Evolutionary conservation across 345 rosid species (phyloP), one percentile per base, ranked within the genome.

Genomic region (Hypericum androsaemum): DNA sequence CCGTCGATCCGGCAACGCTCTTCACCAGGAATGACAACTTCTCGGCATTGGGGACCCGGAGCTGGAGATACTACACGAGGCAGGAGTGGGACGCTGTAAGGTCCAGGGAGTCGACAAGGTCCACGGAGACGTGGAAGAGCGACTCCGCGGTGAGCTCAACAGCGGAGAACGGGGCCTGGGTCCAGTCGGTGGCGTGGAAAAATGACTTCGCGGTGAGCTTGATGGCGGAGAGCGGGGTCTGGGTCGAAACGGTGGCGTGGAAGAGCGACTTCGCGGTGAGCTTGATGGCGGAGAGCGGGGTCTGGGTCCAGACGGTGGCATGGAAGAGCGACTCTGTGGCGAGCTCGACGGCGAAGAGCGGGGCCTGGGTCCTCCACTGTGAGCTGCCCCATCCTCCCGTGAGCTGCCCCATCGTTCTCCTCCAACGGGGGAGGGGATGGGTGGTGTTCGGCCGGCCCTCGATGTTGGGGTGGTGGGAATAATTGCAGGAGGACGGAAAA

Each of bases 1-100:
- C 97, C 5, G 89, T 80, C 12, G 95, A 85, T 48, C 94, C 98
- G n/a, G 81, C 65, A 10, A 88, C 79, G 61, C 79, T 77, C 78
- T 92, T 92, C 64, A 88, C 97, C 65, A 92, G 70, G 52, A 92
- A 88, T 1, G 97, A 61, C 0, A 88, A 94, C 64, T 76, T 88
- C 51, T 63, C 82, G 1, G 61, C 73, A 53, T 78, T 82, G 10
- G 74, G 82, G 36, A 92, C 61, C 7, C 94, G 90, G 37, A 92
- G 77, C 88, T 84, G 96, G 17, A 88, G 82, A 71, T 85, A 92
- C 66, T 92, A 97, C 7, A 96, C 98, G 2, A 90, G 73, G 37
- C 67, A 55, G 16, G 83, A 71, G 62, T 92, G 66, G 3, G 97
- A 80, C 1, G 64, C 64, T 15, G 59, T 89, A 16, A 92, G 81